phyloP scores from a whole-genome alignment of 352 stramenopile genomes.

The Pythium grandisporangium region DNA sequence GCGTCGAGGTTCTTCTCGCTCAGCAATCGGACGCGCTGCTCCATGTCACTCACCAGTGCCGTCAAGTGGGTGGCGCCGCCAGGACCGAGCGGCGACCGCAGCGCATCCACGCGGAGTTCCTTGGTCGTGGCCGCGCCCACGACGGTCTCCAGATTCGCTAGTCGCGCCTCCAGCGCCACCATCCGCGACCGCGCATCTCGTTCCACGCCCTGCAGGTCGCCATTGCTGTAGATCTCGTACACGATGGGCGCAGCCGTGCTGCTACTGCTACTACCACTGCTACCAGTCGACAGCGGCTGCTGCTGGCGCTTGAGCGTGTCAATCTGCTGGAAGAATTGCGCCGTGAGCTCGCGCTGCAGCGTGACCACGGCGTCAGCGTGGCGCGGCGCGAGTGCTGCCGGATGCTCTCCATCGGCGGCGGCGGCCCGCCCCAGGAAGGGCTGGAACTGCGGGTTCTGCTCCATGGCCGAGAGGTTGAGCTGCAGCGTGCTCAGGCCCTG shows the following conservation, averaged over 20 bases:
- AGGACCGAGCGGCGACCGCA: conserved; percentile 14
- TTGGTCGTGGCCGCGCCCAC: conserved; percentile 45
- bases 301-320: conserved; percentile 40
- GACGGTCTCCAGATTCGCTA: conserved; percentile 49
- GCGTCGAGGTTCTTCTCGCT: conserved; percentile 72
- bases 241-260: conserved; percentile 31
- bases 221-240: conserved; percentile 78
- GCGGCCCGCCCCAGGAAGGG: conserved; percentile 30
- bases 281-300: conserved; percentile 9
- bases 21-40: conserved; percentile 59
- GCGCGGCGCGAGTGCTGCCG: not conserved
- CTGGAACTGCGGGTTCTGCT: conserved; percentile 43
- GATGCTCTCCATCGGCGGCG: too few relatives aligned
- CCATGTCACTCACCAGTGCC: conserved; percentile 41
- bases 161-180: conserved; percentile 41
- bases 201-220: conserved; percentile 59
- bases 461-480: conserved; percentile 47
- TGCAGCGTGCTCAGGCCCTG: conserved; percentile 47
- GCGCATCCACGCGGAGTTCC: conserved; percentile 33
- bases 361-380: conserved; percentile 33
- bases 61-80: conserved; percentile 22
- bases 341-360: conserved; percentile 60
- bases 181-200: conserved; percentile 54
- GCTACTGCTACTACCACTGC: not conserved
- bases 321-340: conserved; percentile 65